A percentile compares a stretch with the other conserved stretches of the same genome.
phyloP scores from a whole-genome alignment of 805 yeast species.

The Pichia gijzeniarum region DNA sequence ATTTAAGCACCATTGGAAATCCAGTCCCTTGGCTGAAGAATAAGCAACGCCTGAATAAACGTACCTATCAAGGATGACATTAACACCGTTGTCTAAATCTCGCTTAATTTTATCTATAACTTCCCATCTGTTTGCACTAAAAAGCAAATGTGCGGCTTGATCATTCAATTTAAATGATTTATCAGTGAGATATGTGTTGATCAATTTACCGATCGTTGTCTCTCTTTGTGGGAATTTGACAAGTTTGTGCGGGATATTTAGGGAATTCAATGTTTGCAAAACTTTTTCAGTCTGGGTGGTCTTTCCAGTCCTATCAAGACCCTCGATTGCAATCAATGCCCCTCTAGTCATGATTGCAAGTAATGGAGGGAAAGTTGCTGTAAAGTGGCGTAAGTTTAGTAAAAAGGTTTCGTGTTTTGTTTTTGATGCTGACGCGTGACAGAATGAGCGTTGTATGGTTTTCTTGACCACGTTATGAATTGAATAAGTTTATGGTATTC shows the following conservation, averaged over 20 bases:
- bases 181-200: constrained; percentile 63
- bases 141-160: constrained; percentile 78
- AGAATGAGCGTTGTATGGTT: background rate
- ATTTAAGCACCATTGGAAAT: constrained; percentile 66
- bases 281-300: constrained; percentile 66
- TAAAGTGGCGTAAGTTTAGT: no score
- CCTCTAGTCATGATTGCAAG: constrained; percentile 41
- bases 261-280: constrained; percentile 22
- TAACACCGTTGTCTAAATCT: constrained; percentile 43
- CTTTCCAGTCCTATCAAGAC: constrained; percentile 92
- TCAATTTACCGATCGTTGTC: constrained; percentile 73
- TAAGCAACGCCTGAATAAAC: constrained; percentile 92
- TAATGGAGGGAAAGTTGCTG: no score
- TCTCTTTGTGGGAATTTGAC: constrained; percentile 85
- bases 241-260: constrained; percentile 37
- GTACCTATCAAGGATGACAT: constrained; percentile 75
- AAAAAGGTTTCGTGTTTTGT: no score
- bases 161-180: constrained; percentile 50
- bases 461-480: no score
- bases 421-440: background rate
- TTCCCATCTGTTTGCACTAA: constrained; percentile 96
- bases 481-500: no score
- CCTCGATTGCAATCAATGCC: constrained; percentile 75
- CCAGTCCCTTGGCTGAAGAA: constrained; percentile 76
- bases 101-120: constrained; percentile 40